Percentiles rank a stretch among this genome's conserved stretches.
These are phyloP conservation scores for Amanita phalloides DNA, from an alignment of 768 basidiomycete genomes.

Conservation along the genomic window DNA sequence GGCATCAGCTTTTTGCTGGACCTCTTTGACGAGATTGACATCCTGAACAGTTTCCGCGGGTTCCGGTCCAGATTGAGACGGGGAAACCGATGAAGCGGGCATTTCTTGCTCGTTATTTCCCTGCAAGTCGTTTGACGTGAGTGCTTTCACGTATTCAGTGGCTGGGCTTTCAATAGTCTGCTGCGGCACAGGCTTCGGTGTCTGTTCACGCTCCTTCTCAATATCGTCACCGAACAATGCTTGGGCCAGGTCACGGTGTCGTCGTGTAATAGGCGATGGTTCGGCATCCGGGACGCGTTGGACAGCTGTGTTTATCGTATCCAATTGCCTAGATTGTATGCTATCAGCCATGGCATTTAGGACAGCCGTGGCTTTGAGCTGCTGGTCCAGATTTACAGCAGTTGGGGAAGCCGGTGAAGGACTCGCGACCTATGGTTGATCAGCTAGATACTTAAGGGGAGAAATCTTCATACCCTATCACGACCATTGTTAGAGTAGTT, in stretches of 20 bases:
- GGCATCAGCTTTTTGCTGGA: slow-evolving; percentile 58
- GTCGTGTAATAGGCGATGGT: slow-evolving; percentile 41
- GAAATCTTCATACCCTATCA: slow-evolving; percentile 19
- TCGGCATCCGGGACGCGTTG: slow-evolving; percentile 8
- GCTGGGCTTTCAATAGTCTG: slow-evolving; percentile 9
- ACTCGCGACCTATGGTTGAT: slow-evolving; percentile 39
- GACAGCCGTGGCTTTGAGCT: slow-evolving; percentile 51
- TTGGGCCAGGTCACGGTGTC: slow-evolving; percentile 67
- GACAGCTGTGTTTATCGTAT: slow-evolving; percentile 6
- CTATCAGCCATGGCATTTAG: slow-evolving; percentile 51
- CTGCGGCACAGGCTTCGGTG: slow-evolving; percentile 10
- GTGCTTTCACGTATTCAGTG: not conserved
- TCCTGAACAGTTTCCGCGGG: slow-evolving; percentile 19
- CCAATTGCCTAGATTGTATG: slow-evolving; percentile 28
- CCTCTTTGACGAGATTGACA: slow-evolving; percentile 48
- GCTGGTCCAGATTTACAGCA: slow-evolving; percentile 33
- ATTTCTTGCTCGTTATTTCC: not conserved
- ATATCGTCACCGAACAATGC: slow-evolving; percentile 56
- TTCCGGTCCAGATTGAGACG: not conserved
- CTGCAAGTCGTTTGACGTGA: not conserved
- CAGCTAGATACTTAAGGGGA: slow-evolving; percentile 3
- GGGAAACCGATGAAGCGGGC: not conserved
- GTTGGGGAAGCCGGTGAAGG: slow-evolving; percentile 32
- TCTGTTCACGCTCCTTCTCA: slow-evolving; percentile 15
- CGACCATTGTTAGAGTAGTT: slow-evolving; percentile 54